These are phyloP conservation scores for Leccinum subtestaceum DNA, from an alignment of 768 basidiomycete species.

Conservation along the genomic window DNA sequence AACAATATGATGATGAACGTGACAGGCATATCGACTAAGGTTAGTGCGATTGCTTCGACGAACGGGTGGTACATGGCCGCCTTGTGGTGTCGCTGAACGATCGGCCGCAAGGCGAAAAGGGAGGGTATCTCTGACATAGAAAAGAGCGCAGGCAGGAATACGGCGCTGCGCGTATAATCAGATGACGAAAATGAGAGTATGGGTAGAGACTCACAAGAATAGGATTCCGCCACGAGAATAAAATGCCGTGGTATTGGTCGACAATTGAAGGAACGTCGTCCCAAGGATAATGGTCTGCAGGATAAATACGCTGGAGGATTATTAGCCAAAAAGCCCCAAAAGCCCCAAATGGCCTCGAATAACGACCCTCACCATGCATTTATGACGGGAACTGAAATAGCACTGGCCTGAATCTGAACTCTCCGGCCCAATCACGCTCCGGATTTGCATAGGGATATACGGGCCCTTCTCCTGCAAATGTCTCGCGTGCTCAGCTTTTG, in stretches of 20 bases:
- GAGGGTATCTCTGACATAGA: constrained; percentile 59
- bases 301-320: constrained; percentile 36
- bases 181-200: not conserved
- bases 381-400: constrained; percentile 35
- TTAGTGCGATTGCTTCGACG: constrained; percentile 44
- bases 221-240: constrained; percentile 77
- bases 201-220: constrained; percentile 58
- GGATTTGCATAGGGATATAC: constrained; percentile 48
- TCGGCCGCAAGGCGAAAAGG: constrained; percentile 44
- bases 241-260: constrained; percentile 33
- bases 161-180: constrained; percentile 36
- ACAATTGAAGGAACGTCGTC: constrained; percentile 47
- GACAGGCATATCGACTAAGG: constrained; percentile 46
- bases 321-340: not conserved
- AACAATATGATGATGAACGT: constrained; percentile 36
- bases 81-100: constrained; percentile 41
- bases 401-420: constrained; percentile 44
- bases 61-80: constrained; percentile 53
- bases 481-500: constrained; percentile 50
- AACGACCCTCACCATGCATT: constrained; percentile 16
- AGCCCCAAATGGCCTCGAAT: not conserved
- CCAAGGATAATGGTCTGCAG: constrained; percentile 34
- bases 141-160: constrained; percentile 57
- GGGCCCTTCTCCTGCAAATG: constrained; percentile 42
- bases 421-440: constrained; percentile 47